Conservation (phyloP, 2,329 filamentous ascomycete species). For the Fusarium irregulare region DNA sequence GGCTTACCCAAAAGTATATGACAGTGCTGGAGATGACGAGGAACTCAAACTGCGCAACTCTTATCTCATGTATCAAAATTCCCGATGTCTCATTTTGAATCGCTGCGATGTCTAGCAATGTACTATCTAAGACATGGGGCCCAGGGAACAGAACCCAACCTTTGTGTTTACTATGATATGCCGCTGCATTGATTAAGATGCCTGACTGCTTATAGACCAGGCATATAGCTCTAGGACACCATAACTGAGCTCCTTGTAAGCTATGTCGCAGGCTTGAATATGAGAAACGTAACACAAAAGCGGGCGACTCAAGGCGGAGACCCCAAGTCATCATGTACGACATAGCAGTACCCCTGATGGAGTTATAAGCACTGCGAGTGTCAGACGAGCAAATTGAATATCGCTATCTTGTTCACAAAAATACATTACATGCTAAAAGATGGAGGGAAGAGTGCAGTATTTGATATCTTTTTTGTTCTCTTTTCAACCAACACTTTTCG, state of each 20-base stretch:
- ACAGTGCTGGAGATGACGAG: background rate
- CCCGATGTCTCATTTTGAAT: background rate
- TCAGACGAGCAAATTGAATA: background rate
- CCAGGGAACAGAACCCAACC: background rate
- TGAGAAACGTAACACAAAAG: background rate
- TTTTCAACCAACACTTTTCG: constrained; percentile 36
- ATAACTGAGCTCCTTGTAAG: background rate
- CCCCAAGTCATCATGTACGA: background rate
- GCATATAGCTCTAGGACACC: too few relatives aligned
- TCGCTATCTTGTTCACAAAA: background rate
- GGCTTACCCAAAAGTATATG: background rate
- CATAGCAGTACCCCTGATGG: background rate
- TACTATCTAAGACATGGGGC: background rate
- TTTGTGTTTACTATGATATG: background rate
- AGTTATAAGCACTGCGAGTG: background rate
- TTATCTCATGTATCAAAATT: background rate
- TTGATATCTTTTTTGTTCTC: constrained; percentile 25
- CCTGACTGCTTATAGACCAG: background rate
- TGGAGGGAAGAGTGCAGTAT: background rate
- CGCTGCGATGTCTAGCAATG: background rate
- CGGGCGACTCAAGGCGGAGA: background rate
- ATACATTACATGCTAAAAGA: background rate
- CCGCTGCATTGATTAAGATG: background rate
- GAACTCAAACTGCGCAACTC: background rate
- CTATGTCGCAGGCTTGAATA: too few relatives aligned